Conservation (phyloP, 2,329 filamentous ascomycete species). For the Aspergillus sp. region DNA sequence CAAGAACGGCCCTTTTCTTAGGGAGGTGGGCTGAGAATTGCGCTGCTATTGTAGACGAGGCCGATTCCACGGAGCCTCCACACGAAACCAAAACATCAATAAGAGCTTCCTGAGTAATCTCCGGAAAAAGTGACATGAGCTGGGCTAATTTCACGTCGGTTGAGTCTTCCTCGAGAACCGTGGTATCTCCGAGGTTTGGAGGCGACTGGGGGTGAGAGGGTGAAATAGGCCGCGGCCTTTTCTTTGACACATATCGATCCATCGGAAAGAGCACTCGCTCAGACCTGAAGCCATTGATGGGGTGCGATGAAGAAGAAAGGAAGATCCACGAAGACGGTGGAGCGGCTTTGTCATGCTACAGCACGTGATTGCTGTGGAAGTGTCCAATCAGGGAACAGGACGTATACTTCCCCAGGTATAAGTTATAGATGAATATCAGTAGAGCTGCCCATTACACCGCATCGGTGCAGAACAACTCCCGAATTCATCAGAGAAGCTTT, state of each 20-base stretch:
- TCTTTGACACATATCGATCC: conserved; percentile 42
- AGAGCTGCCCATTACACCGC: too few species aligned
- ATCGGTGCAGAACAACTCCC: too few species aligned
- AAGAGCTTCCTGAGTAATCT: conserved; percentile 62
- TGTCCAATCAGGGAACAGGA: conserved; percentile 27
- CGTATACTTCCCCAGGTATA: neutral
- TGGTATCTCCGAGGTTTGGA: conserved; percentile 13
- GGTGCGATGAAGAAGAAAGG: neutral
- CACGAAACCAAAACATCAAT: conserved; percentile 77
- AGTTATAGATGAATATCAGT: too few species aligned
- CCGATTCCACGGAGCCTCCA: conserved; percentile 71
- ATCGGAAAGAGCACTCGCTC: conserved; percentile 29
- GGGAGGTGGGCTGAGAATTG: conserved; percentile 11
- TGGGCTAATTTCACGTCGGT: conserved; percentile 89
- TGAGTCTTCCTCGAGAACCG: conserved; percentile 61
- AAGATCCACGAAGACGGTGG: neutral
- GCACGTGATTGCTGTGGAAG: conserved; percentile 30
- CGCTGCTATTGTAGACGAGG: conserved; percentile 56
- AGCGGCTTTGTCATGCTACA: neutral
- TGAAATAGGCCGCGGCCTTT: conserved; percentile 29
- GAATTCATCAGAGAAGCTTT: too few species aligned
- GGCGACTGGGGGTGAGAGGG: neutral
- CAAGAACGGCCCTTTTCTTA: conserved; percentile 38
- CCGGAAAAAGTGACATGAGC: conserved; percentile 72
- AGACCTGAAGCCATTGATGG: conserved; percentile 20